Evolutionary conservation across 176 grass and related monocot genomes (phyloP).

Genomic region (Olyra latifolia): DNA sequence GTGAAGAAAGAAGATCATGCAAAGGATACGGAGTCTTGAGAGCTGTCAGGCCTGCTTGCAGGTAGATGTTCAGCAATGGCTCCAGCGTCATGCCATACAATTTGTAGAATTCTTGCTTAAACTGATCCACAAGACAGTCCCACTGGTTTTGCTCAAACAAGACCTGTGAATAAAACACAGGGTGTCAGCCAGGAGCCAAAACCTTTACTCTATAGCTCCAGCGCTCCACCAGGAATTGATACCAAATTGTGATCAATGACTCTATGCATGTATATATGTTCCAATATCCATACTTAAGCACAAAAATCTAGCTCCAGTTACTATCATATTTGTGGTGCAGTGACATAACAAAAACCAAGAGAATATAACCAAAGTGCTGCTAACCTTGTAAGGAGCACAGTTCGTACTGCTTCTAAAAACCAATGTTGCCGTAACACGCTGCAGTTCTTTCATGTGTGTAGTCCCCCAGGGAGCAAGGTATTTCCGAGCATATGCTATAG

Average conservation of each 20-base stretch:
- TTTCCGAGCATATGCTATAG: conserved; percentile 86
- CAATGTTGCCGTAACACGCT: conserved; percentile 73
- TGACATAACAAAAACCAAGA: conserved; percentile 14
- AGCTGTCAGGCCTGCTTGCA: conserved; percentile 91
- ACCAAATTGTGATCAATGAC: background rate
- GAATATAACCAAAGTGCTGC: conserved; percentile 16
- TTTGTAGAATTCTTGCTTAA: conserved; percentile 95
- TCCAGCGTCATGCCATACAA: conserved; percentile 89
- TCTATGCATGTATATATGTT: background rate
- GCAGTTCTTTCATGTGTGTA: conserved; percentile 85
- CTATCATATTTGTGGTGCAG: background rate
- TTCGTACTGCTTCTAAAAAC: conserved; percentile 78
- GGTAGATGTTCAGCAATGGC: conserved; percentile 92
- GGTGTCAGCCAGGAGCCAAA: conserved; percentile 11
- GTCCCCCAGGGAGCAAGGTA: conserved; percentile 91
- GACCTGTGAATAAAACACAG: conserved; percentile 44
- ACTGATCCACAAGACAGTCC: conserved; percentile 73
- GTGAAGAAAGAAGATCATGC: conserved; percentile 18
- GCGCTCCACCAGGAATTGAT: background rate
- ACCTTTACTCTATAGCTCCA: conserved; percentile 9
- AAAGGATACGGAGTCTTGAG: conserved; percentile 90
- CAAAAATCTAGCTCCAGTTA: background rate
- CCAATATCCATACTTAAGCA: conserved; percentile 3
- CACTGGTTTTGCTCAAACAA: conserved; percentile 82
- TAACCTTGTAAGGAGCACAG: conserved; percentile 81